Conservation (phyloP, 306 rosid species). For the Inga leiocalycina region DNA sequence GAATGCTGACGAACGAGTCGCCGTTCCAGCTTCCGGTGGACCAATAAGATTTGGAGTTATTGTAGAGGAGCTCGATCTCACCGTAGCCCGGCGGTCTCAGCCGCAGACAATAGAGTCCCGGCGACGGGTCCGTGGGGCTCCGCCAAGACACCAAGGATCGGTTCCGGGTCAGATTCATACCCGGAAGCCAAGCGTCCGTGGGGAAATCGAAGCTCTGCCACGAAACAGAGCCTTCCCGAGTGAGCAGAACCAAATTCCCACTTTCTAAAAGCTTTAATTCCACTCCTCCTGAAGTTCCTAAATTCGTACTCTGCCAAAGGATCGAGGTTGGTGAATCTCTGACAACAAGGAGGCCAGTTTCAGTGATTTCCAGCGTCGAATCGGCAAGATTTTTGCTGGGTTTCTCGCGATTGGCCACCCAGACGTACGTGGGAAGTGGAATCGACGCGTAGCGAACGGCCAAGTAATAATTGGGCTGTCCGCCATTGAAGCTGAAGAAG, state of each 20-base stretch:
- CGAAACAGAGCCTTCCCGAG: constrained; percentile 28
- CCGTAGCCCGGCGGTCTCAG: constrained; percentile 55
- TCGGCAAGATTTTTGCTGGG: constrained; percentile 32
- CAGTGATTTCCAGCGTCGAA: constrained; percentile 45
- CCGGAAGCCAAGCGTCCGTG: constrained; percentile 81
- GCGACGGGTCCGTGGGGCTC: constrained; percentile 56
- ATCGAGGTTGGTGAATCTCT: constrained; percentile 40
- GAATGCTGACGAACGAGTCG: constrained; percentile 47
- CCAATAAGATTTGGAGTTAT: constrained; percentile 59
- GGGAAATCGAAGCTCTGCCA: constrained; percentile 93
- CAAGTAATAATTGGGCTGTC: constrained; percentile 42
- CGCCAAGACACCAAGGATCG: constrained; percentile 54
- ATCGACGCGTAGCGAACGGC: constrained; percentile 55
- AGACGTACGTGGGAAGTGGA: constrained; percentile 48
- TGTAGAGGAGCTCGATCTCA: constrained; percentile 65
- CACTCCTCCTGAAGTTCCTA: neutral
- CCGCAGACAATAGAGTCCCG: constrained; percentile 68
- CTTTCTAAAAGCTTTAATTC: constrained; percentile 41
- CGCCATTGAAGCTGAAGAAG: constrained; percentile 44
- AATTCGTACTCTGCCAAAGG: constrained; percentile 52
- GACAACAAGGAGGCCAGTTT: constrained; percentile 49
- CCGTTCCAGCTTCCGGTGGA: constrained; percentile 73
- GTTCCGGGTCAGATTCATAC: constrained; percentile 66
- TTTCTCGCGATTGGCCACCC: constrained; percentile 73
- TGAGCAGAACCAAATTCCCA: constrained; percentile 58